Percentiles rank a stretch among this genome's conserved stretches.
Evolutionary conservation across 805 yeast species (phyloP).

Genomic region (Yarrowia hollandica): DNA sequence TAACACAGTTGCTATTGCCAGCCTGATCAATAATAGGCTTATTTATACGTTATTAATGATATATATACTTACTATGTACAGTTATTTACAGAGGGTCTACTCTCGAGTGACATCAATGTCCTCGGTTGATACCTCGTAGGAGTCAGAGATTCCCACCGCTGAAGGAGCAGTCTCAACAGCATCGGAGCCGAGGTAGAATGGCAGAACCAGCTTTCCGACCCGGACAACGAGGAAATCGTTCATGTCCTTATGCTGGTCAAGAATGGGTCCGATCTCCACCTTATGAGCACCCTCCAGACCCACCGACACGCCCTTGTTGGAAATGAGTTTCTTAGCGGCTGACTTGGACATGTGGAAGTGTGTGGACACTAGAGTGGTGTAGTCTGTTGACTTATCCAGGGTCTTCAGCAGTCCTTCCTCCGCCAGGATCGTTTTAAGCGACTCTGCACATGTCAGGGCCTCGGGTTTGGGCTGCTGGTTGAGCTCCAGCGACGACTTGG

Average conservation of each 20-base stretch:
- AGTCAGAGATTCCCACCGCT: not conserved
- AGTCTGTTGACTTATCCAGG: conserved; percentile 42
- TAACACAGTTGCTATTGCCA: conserved; percentile 28
- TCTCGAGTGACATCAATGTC: conserved; percentile 16
- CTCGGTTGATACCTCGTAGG: not conserved
- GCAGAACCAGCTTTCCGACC: conserved; percentile 58
- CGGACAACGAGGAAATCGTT: conserved; percentile 63
- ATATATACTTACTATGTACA: conserved; percentile 26
- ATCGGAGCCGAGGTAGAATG: not conserved
- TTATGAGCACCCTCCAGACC: conserved; percentile 49
- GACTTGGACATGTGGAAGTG: conserved; percentile 46
- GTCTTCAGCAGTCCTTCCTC: conserved; percentile 55
- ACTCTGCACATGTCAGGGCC: conserved; percentile 44
- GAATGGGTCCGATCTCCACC: conserved; percentile 43
- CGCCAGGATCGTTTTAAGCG: conserved; percentile 56
- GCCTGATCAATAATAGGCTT: conserved; percentile 9
- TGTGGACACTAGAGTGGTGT: conserved; percentile 52
- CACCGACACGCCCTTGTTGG: conserved; percentile 69
- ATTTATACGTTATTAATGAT: conserved; percentile 7
- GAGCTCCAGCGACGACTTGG: conserved; percentile 51
- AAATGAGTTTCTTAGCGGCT: conserved; percentile 62
- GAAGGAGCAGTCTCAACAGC: not conserved
- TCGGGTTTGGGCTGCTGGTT: conserved; percentile 32
- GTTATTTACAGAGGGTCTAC: not conserved
- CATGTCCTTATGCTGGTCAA: conserved; percentile 55